phyloP scores from a whole-genome alignment of 2,329 filamentous ascomycete genomes.

The Didymella exigua region DNA sequence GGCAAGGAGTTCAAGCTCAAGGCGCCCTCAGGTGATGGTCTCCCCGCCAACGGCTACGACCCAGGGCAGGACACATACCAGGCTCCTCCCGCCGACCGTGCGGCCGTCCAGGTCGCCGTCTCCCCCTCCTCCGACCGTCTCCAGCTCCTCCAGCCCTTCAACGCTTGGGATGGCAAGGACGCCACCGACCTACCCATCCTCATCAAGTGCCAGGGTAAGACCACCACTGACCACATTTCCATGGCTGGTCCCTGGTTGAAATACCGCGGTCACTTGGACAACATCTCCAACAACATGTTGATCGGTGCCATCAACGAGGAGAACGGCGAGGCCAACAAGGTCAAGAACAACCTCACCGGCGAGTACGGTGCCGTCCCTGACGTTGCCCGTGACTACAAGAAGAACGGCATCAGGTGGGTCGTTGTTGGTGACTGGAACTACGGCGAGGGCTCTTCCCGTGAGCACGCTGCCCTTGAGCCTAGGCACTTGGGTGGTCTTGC shows the following conservation, averaged over 20 bases:
- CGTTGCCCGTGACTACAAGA: conserved; percentile 97
- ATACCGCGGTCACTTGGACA: conserved; percentile 98
- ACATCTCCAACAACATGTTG: conserved; percentile 99
- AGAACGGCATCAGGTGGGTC: conserved; percentile 94
- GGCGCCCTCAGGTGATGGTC: conserved; percentile 77
- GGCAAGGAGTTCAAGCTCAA: conserved; percentile 94
- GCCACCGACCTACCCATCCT: conserved; percentile 82
- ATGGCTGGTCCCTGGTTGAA: conserved; percentile 98
- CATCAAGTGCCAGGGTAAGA: conserved; percentile 97
- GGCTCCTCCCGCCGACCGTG: conserved; percentile 82
- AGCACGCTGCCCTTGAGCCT: conserved; percentile 97
- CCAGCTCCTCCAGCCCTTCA: conserved; percentile 86
- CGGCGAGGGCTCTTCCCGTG: conserved; percentile 95
- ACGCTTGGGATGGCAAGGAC: conserved; percentile 91
- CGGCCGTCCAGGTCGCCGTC: conserved; percentile 76
- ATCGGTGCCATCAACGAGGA: conserved; percentile 96
- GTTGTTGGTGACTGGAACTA: conserved; percentile 99
- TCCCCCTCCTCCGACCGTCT: conserved; percentile 91
- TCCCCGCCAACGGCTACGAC: conserved; percentile 84
- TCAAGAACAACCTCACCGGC: conserved; percentile 86
- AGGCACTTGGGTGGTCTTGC: conserved; percentile 95
- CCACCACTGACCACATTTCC: conserved; percentile 95
- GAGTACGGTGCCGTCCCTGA: conserved; percentile 88
- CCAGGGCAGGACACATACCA: conserved; percentile 94
- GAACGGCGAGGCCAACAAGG: conserved; percentile 96